phyloP scores from a whole-genome alignment of 352 stramenopile species.

The Pythium rishiriense region DNA sequence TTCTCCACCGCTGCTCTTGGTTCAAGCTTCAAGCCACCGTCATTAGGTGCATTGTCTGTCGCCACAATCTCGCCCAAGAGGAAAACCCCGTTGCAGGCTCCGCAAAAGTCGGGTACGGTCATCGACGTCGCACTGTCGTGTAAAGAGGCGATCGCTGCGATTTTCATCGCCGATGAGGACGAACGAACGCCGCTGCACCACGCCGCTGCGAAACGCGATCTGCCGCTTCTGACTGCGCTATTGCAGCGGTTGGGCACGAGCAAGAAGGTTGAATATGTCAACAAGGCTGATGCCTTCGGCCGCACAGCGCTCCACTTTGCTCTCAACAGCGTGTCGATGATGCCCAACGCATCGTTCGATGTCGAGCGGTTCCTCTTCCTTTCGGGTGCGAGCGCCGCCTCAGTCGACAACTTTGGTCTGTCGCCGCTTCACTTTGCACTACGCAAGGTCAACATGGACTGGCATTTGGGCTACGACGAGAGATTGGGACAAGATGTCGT shows the following conservation, averaged over 20 bases:
- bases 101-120: background rate
- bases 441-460: conserved; percentile 65
- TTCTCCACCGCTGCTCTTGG: conserved; percentile 7
- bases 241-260: conserved; percentile 26
- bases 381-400: conserved; percentile 43
- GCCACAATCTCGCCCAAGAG: background rate
- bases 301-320: conserved; percentile 69
- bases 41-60: background rate
- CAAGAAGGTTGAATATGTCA: conserved; percentile 39
- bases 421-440: conserved; percentile 65
- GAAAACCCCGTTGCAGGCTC: background rate
- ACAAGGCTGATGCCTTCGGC: conserved; percentile 43
- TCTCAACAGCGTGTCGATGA: conserved; percentile 64
- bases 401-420: conserved; percentile 58
- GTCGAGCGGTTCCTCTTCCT: conserved; percentile 69
- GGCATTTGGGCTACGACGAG: conserved; percentile 50
- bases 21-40: background rate
- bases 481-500: conserved; percentile 5
- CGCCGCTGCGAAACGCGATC: conserved; percentile 56
- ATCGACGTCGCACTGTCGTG: conserved; percentile 8
- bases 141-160: conserved; percentile 30
- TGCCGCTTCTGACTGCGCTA: conserved; percentile 50
- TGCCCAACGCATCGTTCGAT: conserved; percentile 66
- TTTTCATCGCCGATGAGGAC: conserved; percentile 46
- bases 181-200: conserved; percentile 57